A percentile compares a stretch with the other conserved stretches of the same genome.
Evolutionary conservation across 331 rosid genomes (phyloP).

Genomic region (Quercus tomentella): DNA sequence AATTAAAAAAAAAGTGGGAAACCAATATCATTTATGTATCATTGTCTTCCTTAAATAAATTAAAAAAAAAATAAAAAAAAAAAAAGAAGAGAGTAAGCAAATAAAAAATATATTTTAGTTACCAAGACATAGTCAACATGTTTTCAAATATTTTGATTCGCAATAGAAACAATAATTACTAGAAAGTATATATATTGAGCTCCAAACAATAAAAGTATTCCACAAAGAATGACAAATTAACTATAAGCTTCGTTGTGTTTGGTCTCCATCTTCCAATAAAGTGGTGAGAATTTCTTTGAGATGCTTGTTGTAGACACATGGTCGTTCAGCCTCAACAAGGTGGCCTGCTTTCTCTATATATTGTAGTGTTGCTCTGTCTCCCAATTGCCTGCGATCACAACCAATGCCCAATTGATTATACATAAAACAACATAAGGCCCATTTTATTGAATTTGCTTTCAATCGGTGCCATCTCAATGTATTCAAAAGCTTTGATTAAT

Average conservation of each 20-base stretch:
- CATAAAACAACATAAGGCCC: not conserved
- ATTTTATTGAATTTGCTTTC: not conserved
- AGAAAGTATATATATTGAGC: not conserved
- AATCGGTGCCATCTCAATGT: not conserved
- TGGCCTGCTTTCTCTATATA: conserved; percentile 30
- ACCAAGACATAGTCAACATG: too few species aligned
- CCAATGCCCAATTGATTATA: not conserved
- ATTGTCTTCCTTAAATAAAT: too few species aligned
- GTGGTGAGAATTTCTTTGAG: conserved; percentile 21
- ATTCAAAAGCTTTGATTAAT: not conserved
- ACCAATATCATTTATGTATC: too few species aligned
- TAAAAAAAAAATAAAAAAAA: too few species aligned
- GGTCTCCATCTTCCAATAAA: not conserved
- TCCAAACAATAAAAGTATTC: not conserved
- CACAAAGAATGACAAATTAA: not conserved
- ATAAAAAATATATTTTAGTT: too few species aligned
- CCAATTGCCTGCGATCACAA: conserved; percentile 13
- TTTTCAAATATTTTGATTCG: too few species aligned
- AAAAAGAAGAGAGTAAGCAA: too few species aligned
- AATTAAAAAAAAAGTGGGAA: too few species aligned
- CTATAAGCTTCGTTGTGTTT: not conserved
- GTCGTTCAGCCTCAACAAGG: conserved; percentile 15
- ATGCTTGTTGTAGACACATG: conserved; percentile 1
- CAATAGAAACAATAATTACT: too few species aligned
- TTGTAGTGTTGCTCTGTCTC: not conserved